Evolutionary conservation across 805 yeast species (phyloP).

Genomic region (Lipomyces sp.): DNA sequence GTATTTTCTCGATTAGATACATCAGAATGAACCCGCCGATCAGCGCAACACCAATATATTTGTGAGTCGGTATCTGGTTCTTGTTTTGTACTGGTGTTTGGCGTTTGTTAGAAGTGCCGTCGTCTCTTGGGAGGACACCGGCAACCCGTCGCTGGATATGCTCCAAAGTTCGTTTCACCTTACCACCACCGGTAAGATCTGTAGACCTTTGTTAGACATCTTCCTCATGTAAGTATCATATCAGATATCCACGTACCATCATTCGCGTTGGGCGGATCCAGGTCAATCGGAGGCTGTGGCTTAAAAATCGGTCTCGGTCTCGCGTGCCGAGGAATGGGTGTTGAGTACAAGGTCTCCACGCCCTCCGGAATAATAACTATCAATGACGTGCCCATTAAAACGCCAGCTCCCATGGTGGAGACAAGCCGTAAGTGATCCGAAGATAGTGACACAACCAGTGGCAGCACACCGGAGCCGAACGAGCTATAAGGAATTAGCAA

Average conservation of each 20-base stretch:
- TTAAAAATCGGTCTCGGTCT: slow-evolving; percentile 17
- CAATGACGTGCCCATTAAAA: slow-evolving; percentile 64
- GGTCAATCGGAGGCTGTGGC: slow-evolving; percentile 16
- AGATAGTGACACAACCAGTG: slow-evolving; percentile 44
- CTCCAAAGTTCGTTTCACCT: slow-evolving; percentile 1
- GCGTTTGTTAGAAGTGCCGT: not conserved
- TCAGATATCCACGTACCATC: not conserved
- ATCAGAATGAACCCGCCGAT: slow-evolving; percentile 60
- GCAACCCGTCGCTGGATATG: not conserved
- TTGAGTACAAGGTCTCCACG: slow-evolving; percentile 50
- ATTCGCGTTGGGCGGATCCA: slow-evolving; percentile 10
- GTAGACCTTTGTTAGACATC: not conserved
- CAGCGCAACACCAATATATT: slow-evolving; percentile 54
- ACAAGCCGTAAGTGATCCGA: slow-evolving; percentile 47
- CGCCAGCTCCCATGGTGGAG: slow-evolving; percentile 62
- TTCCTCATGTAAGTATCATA: not conserved
- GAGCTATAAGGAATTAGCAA: slow-evolving; percentile 35
- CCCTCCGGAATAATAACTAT: slow-evolving; percentile 71
- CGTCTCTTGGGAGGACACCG: not conserved
- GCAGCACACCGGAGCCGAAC: slow-evolving; percentile 44
- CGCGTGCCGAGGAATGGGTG: slow-evolving; percentile 28
- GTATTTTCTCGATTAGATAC: slow-evolving; percentile 55
- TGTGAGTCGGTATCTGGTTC: slow-evolving; percentile 15
- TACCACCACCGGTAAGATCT: not conserved
- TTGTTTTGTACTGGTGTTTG: not conserved